Evolutionary conservation across 23 red algal genomes (phyloP).

Genomic region (Chondrus crispus): DNA sequence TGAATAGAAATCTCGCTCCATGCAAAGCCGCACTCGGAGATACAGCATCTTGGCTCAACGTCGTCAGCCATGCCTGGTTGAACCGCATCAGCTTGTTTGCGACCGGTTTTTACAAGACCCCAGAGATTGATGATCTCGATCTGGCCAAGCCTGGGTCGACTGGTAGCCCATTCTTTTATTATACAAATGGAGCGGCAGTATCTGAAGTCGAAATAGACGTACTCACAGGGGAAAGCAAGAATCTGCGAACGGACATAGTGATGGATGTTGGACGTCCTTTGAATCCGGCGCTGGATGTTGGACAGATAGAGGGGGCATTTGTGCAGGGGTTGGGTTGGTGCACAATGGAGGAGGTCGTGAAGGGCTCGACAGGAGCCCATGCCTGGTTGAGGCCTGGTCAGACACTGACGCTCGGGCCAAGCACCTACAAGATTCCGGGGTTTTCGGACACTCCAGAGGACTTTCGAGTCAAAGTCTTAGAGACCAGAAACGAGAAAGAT

Average conservation of each 20-base stretch:
- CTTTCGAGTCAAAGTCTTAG: constrained; percentile 71
- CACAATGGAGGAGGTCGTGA: constrained; percentile 84
- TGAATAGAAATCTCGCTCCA: not conserved
- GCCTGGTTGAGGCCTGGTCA: constrained; percentile 39
- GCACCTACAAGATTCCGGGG: constrained; percentile 84
- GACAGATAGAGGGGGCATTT: constrained; percentile 92
- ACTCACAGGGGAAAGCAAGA: constrained; percentile 65
- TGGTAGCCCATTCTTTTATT: constrained; percentile 81
- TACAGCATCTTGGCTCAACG: constrained; percentile 41
- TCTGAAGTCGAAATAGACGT: constrained; percentile 74
- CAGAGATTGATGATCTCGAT: constrained; percentile 65
- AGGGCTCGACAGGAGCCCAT: constrained; percentile 40
- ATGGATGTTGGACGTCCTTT: constrained; percentile 84
- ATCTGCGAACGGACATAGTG: constrained; percentile 57
- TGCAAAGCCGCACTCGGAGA: constrained; percentile 7
- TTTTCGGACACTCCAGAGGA: constrained; percentile 64
- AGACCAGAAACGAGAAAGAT: constrained; percentile 22
- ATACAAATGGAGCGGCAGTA: constrained; percentile 76
- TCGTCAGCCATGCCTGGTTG: constrained; percentile 53
- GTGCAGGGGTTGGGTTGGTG: constrained; percentile 88
- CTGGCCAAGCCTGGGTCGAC: constrained; percentile 18
- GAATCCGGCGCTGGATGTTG: constrained; percentile 79
- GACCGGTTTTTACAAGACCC: constrained; percentile 78
- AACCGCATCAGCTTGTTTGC: constrained; percentile 70
- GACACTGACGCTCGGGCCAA: constrained; percentile 60